A percentile compares a stretch with the other conserved stretches of the same genome.
These are phyloP conservation scores for Cryptococcus depauperatus DNA, from an alignment of 1,284 basidiomycete species.

Conservation along the genomic window DNA sequence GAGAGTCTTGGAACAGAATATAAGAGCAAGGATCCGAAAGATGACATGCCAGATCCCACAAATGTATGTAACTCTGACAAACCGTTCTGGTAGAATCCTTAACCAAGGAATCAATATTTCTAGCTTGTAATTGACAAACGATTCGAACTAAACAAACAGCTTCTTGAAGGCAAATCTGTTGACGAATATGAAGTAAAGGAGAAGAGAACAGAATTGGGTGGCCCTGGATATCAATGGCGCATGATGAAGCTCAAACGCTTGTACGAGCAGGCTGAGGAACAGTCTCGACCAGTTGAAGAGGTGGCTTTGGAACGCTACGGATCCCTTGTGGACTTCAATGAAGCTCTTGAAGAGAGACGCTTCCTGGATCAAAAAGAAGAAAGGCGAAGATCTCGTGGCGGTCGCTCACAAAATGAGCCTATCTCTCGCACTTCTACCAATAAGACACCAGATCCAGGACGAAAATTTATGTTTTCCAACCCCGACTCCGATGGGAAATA, in stretches of 20 bases:
- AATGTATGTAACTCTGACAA: no score
- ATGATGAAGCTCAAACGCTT: constrained; percentile 92
- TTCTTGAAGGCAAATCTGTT: constrained; percentile 56
- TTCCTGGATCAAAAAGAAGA: constrained; percentile 73
- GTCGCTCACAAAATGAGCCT: constrained; percentile 16
- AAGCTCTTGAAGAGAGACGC: constrained; percentile 74
- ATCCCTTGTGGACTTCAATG: constrained; percentile 72
- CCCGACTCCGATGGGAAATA: constrained; percentile 19
- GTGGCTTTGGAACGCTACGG: constrained; percentile 85
- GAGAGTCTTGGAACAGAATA: constrained; percentile 67
- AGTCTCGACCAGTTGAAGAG: constrained; percentile 61
- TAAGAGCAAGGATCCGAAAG: constrained; percentile 55
- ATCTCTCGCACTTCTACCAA: constrained; percentile 40
- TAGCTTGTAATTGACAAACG: constrained; percentile 50
- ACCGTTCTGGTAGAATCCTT: no score
- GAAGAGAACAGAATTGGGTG: constrained; percentile 62
- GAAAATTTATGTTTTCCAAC: constrained; percentile 44
- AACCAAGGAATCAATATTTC: no score
- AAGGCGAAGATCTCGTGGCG: constrained; percentile 46
- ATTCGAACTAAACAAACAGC: constrained; percentile 68
- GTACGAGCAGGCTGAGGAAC: constrained; percentile 83
- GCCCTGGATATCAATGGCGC: constrained; percentile 88
- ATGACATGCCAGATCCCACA: constrained; percentile 61
- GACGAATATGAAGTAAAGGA: constrained; percentile 54
- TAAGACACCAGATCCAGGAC: constrained; percentile 40